Evolutionary conservation across 78 protist genomes (phyloP), one percentile per base, ranked within the genome.

Genomic region (Chrysochromulina parva): DNA sequence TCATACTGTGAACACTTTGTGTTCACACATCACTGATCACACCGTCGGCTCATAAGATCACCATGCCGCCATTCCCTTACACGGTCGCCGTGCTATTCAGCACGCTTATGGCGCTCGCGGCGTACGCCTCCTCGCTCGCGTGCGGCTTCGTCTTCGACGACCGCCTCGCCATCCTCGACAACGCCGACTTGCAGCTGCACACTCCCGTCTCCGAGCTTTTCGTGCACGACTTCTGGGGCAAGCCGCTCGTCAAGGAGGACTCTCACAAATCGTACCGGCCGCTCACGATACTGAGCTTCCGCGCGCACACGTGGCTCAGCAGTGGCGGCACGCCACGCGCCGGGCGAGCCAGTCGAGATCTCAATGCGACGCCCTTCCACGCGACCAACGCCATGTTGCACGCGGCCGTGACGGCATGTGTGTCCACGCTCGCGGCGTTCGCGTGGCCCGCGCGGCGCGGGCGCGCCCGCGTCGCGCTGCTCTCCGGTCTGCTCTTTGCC

Each of bases 231-330:
- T 93, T 90, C 66, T 93, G 94, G 94, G 94, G 94, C 28, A 85
- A 58, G 22, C 26, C 3, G 55, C 24, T 60, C 20, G 11, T 2
- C 47, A 1, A 19, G 0, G 53, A 2, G 22, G 50, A 13, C 10
- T 80, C 93, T 38, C 94, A 93, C 85, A 93, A 93, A 55, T 87
- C 94, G 3, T 94, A 76, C 58, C 91, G 95, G 16, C 96, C 96
- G 50, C 67, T 94, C 10, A 93, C 93, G 22, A 74, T 81, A 0
- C 17, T 91, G 55, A 53, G 94, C 1, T 94, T 92, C 50, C 88
- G 85, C 66, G 62, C 88, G 19, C 92, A 93, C 26, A 50, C 53
- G 69, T 10, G 89, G 62, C 62, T 58, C 24, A 7, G 13, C 24
- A 13, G 62, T 1, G 65, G 82, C 13, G n/a, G 7, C 24, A 2